A percentile compares a stretch with the other conserved stretches of the same genome.
phyloP scores from a whole-genome alignment of 352 stramenopile species.

The Achlya hypogyna region DNA sequence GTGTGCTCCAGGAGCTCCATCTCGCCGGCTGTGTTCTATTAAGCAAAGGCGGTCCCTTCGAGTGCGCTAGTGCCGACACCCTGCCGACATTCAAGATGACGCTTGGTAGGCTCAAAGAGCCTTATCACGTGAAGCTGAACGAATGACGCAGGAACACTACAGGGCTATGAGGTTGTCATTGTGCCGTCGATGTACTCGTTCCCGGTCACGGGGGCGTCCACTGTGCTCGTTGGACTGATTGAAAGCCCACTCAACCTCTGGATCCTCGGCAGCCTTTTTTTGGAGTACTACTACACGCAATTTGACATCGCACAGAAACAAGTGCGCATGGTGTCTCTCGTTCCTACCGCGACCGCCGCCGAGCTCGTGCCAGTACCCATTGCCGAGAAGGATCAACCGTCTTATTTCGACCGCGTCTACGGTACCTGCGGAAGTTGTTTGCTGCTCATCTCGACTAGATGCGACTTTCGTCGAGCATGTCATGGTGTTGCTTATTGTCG shows the following conservation, averaged over 20 bases:
- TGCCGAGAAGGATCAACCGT: background rate
- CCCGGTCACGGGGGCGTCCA: background rate
- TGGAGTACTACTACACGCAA: constrained; percentile 13
- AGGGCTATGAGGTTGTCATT: constrained; percentile 1
- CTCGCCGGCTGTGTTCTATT: background rate
- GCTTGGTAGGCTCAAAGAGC: background rate
- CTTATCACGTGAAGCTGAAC: background rate
- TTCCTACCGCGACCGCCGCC: background rate
- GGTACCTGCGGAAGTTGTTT: background rate
- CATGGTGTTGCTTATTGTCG: constrained; percentile 6
- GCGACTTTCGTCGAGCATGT: background rate
- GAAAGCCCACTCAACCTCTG: constrained; percentile 9
- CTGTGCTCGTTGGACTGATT: constrained; percentile 11
- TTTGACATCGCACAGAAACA: background rate
- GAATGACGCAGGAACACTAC: background rate
- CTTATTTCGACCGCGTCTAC: constrained; percentile 14
- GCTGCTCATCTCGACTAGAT: background rate
- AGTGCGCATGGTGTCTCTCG: constrained; percentile 7
- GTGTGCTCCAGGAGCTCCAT: background rate
- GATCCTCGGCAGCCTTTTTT: constrained; percentile 15
- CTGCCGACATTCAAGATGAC: background rate
- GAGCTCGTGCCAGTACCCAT: constrained; percentile 13
- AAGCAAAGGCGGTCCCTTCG: background rate
- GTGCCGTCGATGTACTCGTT: constrained; percentile 8
- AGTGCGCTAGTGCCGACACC: background rate